Evolutionary conservation across 306 rosid genomes (phyloP), one percentile per base, ranked within the genome.

Genomic region (Vigna hirtella): DNA sequence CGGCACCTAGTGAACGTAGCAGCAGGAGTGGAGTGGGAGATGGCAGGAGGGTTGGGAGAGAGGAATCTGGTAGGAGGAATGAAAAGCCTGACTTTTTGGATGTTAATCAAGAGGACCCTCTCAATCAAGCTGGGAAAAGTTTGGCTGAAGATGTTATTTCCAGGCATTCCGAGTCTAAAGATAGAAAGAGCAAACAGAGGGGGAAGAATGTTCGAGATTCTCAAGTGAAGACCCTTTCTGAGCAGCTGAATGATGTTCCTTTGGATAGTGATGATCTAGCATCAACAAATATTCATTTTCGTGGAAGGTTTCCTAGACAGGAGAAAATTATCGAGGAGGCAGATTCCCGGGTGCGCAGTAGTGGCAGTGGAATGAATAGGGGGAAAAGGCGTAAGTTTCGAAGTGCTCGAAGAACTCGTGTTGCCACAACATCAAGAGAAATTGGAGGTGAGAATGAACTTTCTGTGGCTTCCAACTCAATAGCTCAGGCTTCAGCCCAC

Each of bases 391-490:
- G 96, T 69, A 96, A 82, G 70, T 90, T 96, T 67, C 94, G 87
- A 73, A 89, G 91, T 12, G 58, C 89, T 22, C 85, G 98, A 81
- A 90, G 97, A 84, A 73, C 86, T 67, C 87, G 90, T 57, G 90
- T 80, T 79, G 77, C 87, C 75, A 84, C 86, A 51, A 81, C 86
- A 56, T 90, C 97, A 34, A 90, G 96, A 85, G 99, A 91, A 76
- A 76, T 81, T 73, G 94, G 86, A 76, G 86, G 85, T 82, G 97
- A 90, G 78, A 86, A 87, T 83, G 97, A 91, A 79, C 45, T 90
- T 85, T 96, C 99, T 38, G 98, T 96, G 70, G 99, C 98, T 79
- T 93, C 99, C 40, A 96, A 96, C 79, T 74, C 89, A 70, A 73
- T 93, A 34, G 91, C 90, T 76, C 86, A 88, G 77, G 90, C 93